These are phyloP conservation scores for Auricularia sp. DNA, from an alignment of 768 basidiomycete species.

Conservation along the genomic window DNA sequence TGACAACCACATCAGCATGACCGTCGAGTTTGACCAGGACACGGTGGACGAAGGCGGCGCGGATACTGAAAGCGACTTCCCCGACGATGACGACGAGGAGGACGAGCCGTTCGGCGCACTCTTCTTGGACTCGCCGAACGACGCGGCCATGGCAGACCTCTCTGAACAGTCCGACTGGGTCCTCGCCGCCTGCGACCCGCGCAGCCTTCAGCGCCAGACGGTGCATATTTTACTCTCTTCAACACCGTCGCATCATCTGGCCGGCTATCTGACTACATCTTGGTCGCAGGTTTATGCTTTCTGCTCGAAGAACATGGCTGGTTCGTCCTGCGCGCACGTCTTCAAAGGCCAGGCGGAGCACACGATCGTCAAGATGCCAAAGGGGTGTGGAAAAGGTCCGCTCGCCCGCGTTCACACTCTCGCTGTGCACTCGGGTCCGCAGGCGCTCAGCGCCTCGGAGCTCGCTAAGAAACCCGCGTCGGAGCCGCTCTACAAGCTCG, in stretches of 20 bases:
- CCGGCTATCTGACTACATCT: too few species aligned
- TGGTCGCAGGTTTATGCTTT: not conserved
- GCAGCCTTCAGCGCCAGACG: not conserved
- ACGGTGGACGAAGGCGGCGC: not conserved
- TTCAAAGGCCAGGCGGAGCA: conserved; percentile 4
- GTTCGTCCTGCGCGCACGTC: conserved; percentile 3
- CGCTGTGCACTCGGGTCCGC: not conserved
- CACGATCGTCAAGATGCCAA: conserved; percentile 7
- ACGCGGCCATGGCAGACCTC: not conserved
- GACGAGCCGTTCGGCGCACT: conserved; percentile 3
- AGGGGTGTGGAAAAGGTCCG: conserved; percentile 2
- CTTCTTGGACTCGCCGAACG: conserved; percentile 3
- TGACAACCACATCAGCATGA: not conserved
- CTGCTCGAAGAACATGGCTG: conserved; percentile 1
- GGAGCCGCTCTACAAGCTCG: too few species aligned
- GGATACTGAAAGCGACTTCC: not conserved
- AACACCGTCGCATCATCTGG: too few species aligned
- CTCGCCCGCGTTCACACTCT: not conserved
- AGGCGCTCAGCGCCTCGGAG: not conserved
- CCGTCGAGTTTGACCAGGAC: not conserved
- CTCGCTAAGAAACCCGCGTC: not conserved
- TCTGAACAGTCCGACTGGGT: conserved; percentile 2
- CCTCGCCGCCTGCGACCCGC: not conserved
- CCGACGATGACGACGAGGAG: not conserved
- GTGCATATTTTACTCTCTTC: not conserved